Conservation (phyloP, 2,329 filamentous ascomycete genomes). For the Setomelanomma holmii region DNA sequence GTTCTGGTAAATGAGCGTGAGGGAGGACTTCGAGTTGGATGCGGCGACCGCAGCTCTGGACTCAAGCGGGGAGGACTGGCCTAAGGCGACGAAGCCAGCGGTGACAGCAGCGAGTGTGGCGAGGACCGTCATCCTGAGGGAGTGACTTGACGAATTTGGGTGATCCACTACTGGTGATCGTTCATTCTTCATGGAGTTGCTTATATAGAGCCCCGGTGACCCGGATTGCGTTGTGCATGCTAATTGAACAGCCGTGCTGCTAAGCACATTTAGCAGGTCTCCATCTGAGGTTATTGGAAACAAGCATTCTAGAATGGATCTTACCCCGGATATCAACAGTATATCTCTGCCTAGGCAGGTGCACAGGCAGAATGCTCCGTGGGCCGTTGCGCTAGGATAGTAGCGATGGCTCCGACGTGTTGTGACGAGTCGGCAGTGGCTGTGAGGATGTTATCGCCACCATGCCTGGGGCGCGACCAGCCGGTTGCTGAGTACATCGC, state of each 20-base stretch:
- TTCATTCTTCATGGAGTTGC: not conserved
- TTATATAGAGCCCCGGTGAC: conserved; percentile 36
- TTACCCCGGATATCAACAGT: conserved; percentile 30
- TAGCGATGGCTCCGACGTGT: not conserved
- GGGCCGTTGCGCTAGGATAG: conserved; percentile 1
- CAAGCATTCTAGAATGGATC: conserved; percentile 32
- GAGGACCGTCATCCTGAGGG: conserved; percentile 29
- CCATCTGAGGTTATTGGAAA: conserved; percentile 29
- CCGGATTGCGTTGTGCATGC: conserved; percentile 26
- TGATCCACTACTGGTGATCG: conserved; percentile 5
- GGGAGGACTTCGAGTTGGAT: conserved; percentile 49
- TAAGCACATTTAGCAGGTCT: conserved; percentile 21
- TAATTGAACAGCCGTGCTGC: conserved; percentile 19
- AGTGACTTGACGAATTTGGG: not conserved
- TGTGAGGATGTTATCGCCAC: not conserved
- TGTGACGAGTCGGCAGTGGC: not conserved
- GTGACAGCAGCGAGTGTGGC: conserved; percentile 28
- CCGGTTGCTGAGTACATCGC: no score
- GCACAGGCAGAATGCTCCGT: conserved; percentile 25
- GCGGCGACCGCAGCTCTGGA: conserved; percentile 15
- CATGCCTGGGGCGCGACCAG: no score
- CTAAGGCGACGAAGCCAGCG: conserved; percentile 24
- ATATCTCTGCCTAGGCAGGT: conserved; percentile 37
- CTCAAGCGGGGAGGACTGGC: conserved; percentile 27
- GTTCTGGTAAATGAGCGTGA: conserved; percentile 62